Conservation (phyloP, 768 basidiomycete species). For the Auriculariales sp. region DNA sequence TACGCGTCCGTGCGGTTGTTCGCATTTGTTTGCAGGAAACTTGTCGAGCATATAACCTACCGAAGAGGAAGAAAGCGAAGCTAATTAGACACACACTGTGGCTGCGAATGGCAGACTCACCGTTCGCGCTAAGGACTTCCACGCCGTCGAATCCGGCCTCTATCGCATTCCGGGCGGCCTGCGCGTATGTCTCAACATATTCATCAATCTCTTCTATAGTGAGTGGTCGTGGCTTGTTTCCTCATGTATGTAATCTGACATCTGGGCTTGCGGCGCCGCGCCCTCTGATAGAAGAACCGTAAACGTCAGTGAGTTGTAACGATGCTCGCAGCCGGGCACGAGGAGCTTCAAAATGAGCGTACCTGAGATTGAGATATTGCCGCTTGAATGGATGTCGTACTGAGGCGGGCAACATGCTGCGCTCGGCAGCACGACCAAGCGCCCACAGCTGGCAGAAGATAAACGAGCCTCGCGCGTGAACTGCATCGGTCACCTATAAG, state of each 20-base stretch:
- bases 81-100: background rate
- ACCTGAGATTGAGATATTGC: background rate
- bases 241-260: conserved; percentile 5
- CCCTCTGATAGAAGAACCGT: no score
- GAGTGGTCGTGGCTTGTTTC: conserved; percentile 22
- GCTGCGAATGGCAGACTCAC: conserved; percentile 15
- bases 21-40: conserved; percentile 43
- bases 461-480: conserved; percentile 37
- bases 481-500: conserved; percentile 35
- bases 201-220: conserved; percentile 34
- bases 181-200: conserved; percentile 33
- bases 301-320: no score
- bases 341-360: background rate
- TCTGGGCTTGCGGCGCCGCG: no score
- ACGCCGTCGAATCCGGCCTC: conserved; percentile 47
- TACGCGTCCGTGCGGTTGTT: conserved; percentile 51
- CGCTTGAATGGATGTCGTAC: conserved; percentile 2
- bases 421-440: conserved; percentile 27
- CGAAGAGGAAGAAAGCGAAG: no score
- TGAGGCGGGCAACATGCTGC: background rate
- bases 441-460: conserved; percentile 49
- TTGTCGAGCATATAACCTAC: no score
- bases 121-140: conserved; percentile 18
- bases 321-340: no score
- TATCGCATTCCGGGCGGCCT: conserved; percentile 42